phyloP scores from a whole-genome alignment of 371 early-diverging fungal species.

The Mucor sp. region DNA sequence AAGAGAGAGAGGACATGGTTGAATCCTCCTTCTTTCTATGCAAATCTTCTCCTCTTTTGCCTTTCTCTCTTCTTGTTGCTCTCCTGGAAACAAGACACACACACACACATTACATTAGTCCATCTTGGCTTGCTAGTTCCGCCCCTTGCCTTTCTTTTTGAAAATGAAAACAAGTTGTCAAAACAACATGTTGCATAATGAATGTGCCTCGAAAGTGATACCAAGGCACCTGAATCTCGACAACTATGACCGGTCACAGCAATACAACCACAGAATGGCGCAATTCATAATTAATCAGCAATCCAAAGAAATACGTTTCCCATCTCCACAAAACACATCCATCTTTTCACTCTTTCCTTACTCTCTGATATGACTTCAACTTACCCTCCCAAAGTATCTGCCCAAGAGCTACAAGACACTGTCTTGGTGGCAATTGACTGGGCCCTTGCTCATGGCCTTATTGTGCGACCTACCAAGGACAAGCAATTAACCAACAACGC shows the following conservation, averaged over 20 bases:
- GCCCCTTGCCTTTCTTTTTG: background rate
- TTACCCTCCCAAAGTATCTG: slow-evolving; percentile 25
- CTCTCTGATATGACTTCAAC: slow-evolving; percentile 14
- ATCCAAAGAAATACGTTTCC: background rate
- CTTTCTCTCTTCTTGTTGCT: background rate
- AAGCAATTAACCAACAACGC: slow-evolving; percentile 36
- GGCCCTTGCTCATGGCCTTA: slow-evolving; percentile 78
- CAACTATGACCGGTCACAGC: background rate
- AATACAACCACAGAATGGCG: background rate
- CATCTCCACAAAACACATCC: background rate
- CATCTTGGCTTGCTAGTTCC: background rate
- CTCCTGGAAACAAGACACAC: background rate
- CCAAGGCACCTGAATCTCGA: background rate
- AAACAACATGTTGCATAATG: background rate
- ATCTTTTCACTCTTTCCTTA: background rate
- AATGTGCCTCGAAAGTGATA: background rate
- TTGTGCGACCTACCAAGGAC: slow-evolving; percentile 63
- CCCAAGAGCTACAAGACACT: slow-evolving; percentile 27
- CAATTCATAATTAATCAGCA: slow-evolving; percentile 27
- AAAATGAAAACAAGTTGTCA: background rate
- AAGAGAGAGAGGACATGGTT: background rate
- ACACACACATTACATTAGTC: background rate
- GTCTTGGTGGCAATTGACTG: slow-evolving; percentile 73
- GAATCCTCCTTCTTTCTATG: background rate
- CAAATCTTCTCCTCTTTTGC: background rate